Evolutionary conservation across 495 filamentous ascomycete genomes (phyloP), one percentile per base, ranked within the genome.

Genomic region (Tirmania nivea): DNA sequence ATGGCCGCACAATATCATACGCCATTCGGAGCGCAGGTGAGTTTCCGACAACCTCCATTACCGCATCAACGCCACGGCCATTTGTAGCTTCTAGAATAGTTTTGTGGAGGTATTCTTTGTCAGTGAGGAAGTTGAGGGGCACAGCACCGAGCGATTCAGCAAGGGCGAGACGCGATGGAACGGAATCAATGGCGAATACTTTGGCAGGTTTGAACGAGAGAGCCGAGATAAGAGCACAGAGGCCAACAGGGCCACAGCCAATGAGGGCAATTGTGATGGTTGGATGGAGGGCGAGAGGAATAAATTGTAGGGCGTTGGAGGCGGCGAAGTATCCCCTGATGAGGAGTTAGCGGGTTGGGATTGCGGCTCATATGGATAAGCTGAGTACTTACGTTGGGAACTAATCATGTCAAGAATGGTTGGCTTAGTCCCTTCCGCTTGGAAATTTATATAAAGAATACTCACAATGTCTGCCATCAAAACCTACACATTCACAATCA

Each of bases 311-410:
- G 7, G 79, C 89, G 63, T 86, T 93, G 42, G 69, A 66, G n/a
- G 85, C 86, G 12, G 83, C 90, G 60, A 90, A 95, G 67, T 76
- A 95, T 10, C 89, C 90, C 1, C 86, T 95, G 1, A 84, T 81
- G 61, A 79, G 81, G 17, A 42, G 45, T 11, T 45, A 19, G 39
- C 2, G 39, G 8, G n/a, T n/a, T n/a, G n/a, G n/a, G n/a, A n/a
- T n/a, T n/a, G n/a, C n/a, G 1, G 39, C 9, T 8, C 25, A 7
- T 31, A 31, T 31, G 25, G 25, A 31, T 31, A 31, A 31, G 25
- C 25, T 31, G 25, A 45, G 39, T 3, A 19, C 39, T 62, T 47
- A 59, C 59, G 60, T 62, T 55, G 59, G 60, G 19, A 62, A 62
- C 59, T 59, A 12, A 16, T 35, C 25, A 2, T 16, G 39, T 37